Percentiles rank a stretch among this genome's conserved stretches.
phyloP scores from a whole-genome alignment of 139 green algal genomes.

The Edaphochlamys debaryana region DNA sequence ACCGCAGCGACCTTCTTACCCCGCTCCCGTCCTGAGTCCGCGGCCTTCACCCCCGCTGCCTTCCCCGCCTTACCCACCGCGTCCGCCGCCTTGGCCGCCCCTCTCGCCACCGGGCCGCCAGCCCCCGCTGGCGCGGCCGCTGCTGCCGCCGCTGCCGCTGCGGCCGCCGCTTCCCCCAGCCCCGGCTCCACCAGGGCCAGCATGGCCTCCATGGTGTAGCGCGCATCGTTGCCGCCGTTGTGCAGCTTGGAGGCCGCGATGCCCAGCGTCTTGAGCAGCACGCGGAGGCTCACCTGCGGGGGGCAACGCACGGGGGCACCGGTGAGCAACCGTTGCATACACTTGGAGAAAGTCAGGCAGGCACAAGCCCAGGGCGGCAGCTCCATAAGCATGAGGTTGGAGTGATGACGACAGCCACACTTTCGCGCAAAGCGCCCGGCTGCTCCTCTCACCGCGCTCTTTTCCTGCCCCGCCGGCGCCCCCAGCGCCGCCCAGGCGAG shows the following conservation, averaged over 20 bases:
- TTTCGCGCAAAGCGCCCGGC: too few relatives aligned
- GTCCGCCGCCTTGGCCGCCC: too few relatives aligned
- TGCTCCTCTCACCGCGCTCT: neutral
- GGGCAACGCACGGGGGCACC: too few relatives aligned
- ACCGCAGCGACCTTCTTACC: too few relatives aligned
- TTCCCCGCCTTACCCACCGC: too few relatives aligned
- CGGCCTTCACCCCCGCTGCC: too few relatives aligned
- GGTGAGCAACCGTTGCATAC: neutral
- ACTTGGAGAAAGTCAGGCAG: too few relatives aligned
- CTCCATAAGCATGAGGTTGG: too few relatives aligned
- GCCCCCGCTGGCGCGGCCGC: neutral
- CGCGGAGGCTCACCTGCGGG: conserved; percentile 2
- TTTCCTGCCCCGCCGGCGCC: neutral
- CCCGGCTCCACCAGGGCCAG: neutral
- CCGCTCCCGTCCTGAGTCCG: too few relatives aligned
- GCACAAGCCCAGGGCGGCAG: too few relatives aligned
- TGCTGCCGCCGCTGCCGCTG: neutral
- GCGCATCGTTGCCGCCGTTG: conserved; percentile 51
- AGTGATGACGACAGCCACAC: too few relatives aligned
- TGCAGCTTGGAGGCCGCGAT: conserved; percentile 37
- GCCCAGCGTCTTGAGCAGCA: conserved; percentile 33
- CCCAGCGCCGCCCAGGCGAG: conserved; percentile 13
- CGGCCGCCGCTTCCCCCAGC: neutral
- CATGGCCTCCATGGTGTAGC: conserved; percentile 47
- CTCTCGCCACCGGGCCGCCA: too few relatives aligned